Conservation (phyloP, 2,329 filamentous ascomycete genomes). For the Sporothrix inflata region DNA sequence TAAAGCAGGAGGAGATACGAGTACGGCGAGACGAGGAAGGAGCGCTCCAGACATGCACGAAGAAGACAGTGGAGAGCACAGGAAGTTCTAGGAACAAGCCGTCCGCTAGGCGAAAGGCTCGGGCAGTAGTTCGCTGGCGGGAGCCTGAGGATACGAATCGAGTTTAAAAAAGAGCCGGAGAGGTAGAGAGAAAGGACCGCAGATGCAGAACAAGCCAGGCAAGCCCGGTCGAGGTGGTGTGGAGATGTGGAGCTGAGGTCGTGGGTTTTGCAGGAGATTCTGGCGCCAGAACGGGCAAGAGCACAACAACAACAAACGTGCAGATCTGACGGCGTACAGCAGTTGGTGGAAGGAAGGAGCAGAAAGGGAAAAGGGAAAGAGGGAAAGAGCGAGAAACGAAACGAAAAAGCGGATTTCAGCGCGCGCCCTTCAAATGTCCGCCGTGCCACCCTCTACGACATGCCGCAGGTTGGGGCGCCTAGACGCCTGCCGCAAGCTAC, state of each 20-base stretch:
- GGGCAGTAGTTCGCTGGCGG: neutral
- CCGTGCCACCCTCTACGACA: neutral
- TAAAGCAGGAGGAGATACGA: neutral
- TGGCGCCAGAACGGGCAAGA: constrained; percentile 1
- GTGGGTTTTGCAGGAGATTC: neutral
- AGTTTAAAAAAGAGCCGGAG: neutral
- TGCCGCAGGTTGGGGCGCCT: neutral
- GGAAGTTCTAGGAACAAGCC: constrained; percentile 11
- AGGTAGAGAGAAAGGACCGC: constrained; percentile 1
- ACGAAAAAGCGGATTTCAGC: neutral
- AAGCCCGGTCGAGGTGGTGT: constrained; percentile 22
- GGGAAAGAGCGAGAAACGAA: constrained; percentile 10
- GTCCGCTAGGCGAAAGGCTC: constrained; percentile 9
- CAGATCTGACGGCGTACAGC: constrained; percentile 2
- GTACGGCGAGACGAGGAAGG: neutral
- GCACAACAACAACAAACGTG: neutral
- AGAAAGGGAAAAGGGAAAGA: neutral
- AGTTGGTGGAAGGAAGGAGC: neutral
- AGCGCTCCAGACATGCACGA: constrained; percentile 5
- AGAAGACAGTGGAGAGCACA: neutral
- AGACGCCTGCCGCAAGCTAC: neutral
- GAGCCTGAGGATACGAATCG: constrained; percentile 1
- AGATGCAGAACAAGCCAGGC: neutral
- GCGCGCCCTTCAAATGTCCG: neutral
- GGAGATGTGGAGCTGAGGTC: constrained; percentile 14